Evolutionary conservation across 2,329 filamentous ascomycete genomes (phyloP), one percentile per base, ranked within the genome.

Genomic region (Fusarium setosum): DNA sequence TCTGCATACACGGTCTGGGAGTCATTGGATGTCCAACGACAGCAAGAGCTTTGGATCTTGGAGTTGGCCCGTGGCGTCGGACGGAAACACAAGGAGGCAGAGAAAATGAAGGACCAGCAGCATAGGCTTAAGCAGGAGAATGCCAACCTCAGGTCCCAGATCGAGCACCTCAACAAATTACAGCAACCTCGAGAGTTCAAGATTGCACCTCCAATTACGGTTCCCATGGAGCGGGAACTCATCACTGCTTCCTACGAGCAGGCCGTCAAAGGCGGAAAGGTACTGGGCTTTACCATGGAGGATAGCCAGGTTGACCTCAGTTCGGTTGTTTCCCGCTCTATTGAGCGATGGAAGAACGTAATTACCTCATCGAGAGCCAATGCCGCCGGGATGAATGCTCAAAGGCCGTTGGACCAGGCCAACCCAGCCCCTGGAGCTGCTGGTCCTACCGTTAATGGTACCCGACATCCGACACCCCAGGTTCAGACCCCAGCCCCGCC

Each of bases 1-100:
- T 87, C 90, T 13, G 89, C 92, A 1, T 97, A 89, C 74, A 84
- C 86, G 7, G 90, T 92, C 38, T 98, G 94, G 94, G 87, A 87
- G 50, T 82, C 82, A 2, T 81, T 96, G 23, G 78, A 88, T 0
- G 66, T 76, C 3, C 84, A 86, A 32, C 83, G 86, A 20, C 84
- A 86, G 51, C 81, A 81, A 23, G 86, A 89, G 65, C 80, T 90
- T 7, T 90, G 88, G 88, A 77, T 83, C 6, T 73, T 90, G 32
- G 87, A 90, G 72, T 77, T 90, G 35, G 88, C 88, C 0, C 81
- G 88, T n/a, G 81, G 83, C 26, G 80, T 90, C 2, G 86, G 86
- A 6, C 78, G 83, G 56, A 87, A 84, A 65, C 82, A 87, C 60
- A 86, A 86, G 54, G 84, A 88, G 56, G 76, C 83, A 5, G 82